Base-by-base conservation (phyloP, 202 grass and related monocot genomes). In the Brachypodium distachyon region DNA sequence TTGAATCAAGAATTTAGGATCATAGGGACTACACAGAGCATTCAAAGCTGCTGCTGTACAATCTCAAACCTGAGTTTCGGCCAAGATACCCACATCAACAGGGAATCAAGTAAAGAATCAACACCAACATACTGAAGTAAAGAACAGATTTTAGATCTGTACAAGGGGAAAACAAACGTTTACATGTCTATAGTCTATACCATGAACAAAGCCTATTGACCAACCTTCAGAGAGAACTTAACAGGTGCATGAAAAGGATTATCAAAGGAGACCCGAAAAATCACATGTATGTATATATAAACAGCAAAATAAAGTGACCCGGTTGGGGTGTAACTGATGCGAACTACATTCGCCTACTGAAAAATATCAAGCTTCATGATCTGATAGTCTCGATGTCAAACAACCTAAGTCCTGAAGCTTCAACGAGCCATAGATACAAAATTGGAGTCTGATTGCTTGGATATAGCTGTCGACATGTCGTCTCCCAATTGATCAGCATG, bases 221-320 rank as follows among this genome's bases (percentile, higher is more conserved):
- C 31, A 72, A 57, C 57, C 58, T 73, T 58, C 16, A 21, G 11
- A 68, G 3, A 62, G 6, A 72, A 19, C 7, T 36, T 4, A 69
- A 29, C n/a, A 37, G 65, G n/a, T 52, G 50, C 7, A 68, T 49
- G 33, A 41, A n/a, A n/a, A n/a, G n/a, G n/a, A n/a, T n/a, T n/a
- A n/a, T n/a, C n/a, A 55, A 41, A 74, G 25, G 52, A 28, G 7
- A 64, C 49, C 65, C 42, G 48, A 47, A 27, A 56, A 27, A 44
- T 49, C 34, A 32, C 40, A 77, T 5, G 34, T 39, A 64, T 67
- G 12, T 61, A 83, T 80, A 54, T 41, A 68, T 77, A 81, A 54
- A 88, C 67, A 67, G 68, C 60, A 68, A 87, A 60, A 46, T 27
- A 32, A 26, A 18, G 16, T 59, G 67, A 53, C 60, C 85, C 60